Evolutionary conservation across 2,329 filamentous ascomycete species (phyloP).

Genomic region (Aspergillus novofumigatus): DNA sequence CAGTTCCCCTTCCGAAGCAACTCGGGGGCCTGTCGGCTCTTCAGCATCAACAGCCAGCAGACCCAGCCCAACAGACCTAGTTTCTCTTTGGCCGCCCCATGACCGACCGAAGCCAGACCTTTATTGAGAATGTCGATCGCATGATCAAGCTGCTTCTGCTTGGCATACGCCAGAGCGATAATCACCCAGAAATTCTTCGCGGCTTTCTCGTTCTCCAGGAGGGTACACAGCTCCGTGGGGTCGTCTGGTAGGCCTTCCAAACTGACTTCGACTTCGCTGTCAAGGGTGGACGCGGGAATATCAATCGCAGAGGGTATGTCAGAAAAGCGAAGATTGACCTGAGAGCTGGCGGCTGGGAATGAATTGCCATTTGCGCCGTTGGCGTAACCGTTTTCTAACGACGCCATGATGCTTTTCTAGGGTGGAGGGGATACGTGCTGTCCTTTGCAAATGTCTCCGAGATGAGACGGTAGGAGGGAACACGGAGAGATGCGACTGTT

Average conservation of each 20-base stretch:
- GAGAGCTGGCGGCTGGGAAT: slow-evolving; percentile 26
- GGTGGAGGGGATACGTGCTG: slow-evolving; percentile 5
- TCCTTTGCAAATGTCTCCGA: not conserved
- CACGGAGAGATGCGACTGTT: slow-evolving; percentile 15
- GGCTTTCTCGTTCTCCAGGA: slow-evolving; percentile 90
- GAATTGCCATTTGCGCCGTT: slow-evolving; percentile 50
- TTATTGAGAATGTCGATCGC: slow-evolving; percentile 67
- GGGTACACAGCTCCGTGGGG: slow-evolving; percentile 86
- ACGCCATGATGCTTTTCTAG: slow-evolving; percentile 44
- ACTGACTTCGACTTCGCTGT: slow-evolving; percentile 81
- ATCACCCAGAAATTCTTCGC: slow-evolving; percentile 95
- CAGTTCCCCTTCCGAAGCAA: slow-evolving; percentile 60
- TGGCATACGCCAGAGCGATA: slow-evolving; percentile 94
- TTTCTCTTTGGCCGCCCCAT: slow-evolving; percentile 71
- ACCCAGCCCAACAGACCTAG: slow-evolving; percentile 78
- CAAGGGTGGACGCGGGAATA: slow-evolving; percentile 58
- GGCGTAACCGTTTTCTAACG: slow-evolving; percentile 47
- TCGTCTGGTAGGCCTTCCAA: slow-evolving; percentile 89
- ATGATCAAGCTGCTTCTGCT: slow-evolving; percentile 89
- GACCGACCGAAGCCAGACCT: slow-evolving; percentile 67
- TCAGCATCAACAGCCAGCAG: slow-evolving; percentile 88
- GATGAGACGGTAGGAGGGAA: slow-evolving; percentile 1
- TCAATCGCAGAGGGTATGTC: slow-evolving; percentile 61
- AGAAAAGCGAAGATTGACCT: slow-evolving; percentile 50
- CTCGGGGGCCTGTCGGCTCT: slow-evolving; percentile 74